Conservation (phyloP, 2,329 filamentous ascomycete species). For the Ophiosphaerella narmari region DNA sequence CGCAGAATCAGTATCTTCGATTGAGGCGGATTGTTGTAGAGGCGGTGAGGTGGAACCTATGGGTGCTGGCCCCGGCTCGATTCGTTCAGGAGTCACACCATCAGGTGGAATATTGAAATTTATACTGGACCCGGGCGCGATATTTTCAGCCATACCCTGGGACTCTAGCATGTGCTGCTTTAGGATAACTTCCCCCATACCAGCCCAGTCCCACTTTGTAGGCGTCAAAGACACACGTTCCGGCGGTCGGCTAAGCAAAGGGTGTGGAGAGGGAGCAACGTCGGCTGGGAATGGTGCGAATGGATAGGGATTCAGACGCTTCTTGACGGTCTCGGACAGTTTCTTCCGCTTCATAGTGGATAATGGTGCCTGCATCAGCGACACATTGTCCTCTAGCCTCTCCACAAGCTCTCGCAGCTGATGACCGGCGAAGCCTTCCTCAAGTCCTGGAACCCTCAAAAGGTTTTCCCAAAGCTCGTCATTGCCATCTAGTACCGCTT, state of each 20-base stretch:
- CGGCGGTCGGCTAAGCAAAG: conserved; percentile 30
- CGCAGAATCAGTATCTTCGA: conserved; percentile 6
- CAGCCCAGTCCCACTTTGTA: conserved; percentile 52
- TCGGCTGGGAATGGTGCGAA: conserved; percentile 45
- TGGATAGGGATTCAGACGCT: conserved; percentile 59
- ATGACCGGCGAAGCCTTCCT: conserved; percentile 44
- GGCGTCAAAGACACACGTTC: conserved; percentile 44
- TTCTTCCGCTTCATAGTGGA: conserved; percentile 56
- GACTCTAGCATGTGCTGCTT: conserved; percentile 51
- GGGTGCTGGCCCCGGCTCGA: conserved; percentile 7
- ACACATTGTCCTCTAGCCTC: conserved; percentile 60
- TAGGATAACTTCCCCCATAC: conserved; percentile 55
- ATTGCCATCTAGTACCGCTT: conserved; percentile 66
- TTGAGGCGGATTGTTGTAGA: conserved; percentile 7
- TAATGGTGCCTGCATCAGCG: conserved; percentile 56
- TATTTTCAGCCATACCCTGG: conserved; percentile 31
- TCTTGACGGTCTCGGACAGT: conserved; percentile 58
- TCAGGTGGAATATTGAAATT: conserved; percentile 47
- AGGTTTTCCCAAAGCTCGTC: conserved; percentile 60
- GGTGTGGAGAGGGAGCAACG: conserved; percentile 25
- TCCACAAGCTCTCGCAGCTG: conserved; percentile 50
- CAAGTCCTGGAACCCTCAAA: conserved; percentile 59
- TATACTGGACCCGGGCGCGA: conserved; percentile 47
- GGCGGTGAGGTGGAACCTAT: conserved; percentile 9
- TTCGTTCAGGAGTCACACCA: conserved; percentile 23